Evolutionary conservation across 106 monocot genomes (phyloP).

Genomic region (Agapanthus africanus): DNA sequence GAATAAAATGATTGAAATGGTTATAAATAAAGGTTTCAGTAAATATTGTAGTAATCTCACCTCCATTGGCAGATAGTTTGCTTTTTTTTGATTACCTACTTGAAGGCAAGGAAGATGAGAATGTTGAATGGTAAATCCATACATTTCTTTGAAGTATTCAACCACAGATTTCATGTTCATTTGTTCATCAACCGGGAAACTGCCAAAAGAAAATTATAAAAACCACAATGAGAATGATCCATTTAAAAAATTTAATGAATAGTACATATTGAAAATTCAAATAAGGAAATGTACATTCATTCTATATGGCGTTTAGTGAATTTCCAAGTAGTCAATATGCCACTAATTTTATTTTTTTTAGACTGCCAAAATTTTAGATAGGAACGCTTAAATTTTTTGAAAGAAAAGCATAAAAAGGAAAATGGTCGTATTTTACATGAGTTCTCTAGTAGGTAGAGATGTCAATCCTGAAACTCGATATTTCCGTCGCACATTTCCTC

Average conservation of each 20-base stretch:
- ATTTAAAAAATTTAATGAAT: neutral
- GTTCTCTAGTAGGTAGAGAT: conserved; percentile 69
- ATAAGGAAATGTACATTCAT: no score
- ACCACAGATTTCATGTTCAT: conserved; percentile 98
- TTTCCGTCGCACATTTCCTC: conserved; percentile 71
- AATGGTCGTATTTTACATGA: conserved; percentile 70
- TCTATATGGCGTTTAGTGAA: no score
- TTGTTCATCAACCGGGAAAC: conserved; percentile 90
- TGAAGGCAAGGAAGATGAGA: conserved; percentile 85
- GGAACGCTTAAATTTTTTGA: no score
- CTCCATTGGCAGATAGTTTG: conserved; percentile 93
- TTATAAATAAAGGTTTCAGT: neutral
- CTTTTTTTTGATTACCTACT: conserved; percentile 88
- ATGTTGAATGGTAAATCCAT: conserved; percentile 75
- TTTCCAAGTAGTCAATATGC: no score
- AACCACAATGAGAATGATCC: neutral
- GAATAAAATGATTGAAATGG: neutral
- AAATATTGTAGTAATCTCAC: conserved; percentile 18
- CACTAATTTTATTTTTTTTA: no score
- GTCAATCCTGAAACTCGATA: conserved; percentile 78
- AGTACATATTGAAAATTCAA: no score
- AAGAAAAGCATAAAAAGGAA: neutral
- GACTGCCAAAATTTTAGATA: no score
- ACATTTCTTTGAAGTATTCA: conserved; percentile 93
- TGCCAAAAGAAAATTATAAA: conserved; percentile 19